Evolutionary conservation across 768 basidiomycete species (phyloP).

Genomic region (Russula lepida): DNA sequence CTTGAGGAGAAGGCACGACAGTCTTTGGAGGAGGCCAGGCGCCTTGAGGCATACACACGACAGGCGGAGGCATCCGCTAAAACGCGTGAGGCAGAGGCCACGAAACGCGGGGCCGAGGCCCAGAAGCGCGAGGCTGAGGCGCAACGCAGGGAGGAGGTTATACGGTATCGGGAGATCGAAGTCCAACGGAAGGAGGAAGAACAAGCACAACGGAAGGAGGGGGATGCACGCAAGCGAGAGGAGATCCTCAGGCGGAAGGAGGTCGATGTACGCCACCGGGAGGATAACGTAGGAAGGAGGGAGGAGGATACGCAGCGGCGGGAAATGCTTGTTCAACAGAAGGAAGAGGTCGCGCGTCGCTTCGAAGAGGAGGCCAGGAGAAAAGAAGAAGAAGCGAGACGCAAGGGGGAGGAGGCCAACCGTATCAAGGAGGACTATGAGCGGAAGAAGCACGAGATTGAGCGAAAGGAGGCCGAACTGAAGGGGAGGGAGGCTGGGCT

Average conservation of each 20-base stretch:
- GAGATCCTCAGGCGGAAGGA: constrained; percentile 26
- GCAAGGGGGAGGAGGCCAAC: constrained; percentile 25
- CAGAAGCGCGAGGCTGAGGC: constrained; percentile 30
- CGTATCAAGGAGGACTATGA: constrained; percentile 27
- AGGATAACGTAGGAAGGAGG: constrained; percentile 29
- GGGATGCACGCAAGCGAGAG: constrained; percentile 25
- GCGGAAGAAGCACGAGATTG: constrained; percentile 15
- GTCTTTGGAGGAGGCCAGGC: constrained; percentile 18
- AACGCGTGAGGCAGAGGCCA: constrained; percentile 21
- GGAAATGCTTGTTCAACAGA: constrained; percentile 27
- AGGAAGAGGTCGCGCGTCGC: constrained; percentile 26
- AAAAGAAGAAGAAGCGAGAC: constrained; percentile 18
- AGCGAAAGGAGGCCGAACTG: constrained; percentile 14
- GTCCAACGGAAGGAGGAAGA: constrained; percentile 29
- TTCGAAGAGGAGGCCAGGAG: constrained; percentile 22
- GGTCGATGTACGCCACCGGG: constrained; percentile 29
- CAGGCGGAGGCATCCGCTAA: constrained; percentile 23
- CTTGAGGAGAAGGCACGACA: constrained; percentile 23
- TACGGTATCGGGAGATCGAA: constrained; percentile 28
- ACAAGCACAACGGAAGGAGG: constrained; percentile 28
- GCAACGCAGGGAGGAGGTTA: constrained; percentile 26
- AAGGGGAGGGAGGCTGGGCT: constrained; percentile 15
- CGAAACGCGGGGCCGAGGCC: constrained; percentile 25
- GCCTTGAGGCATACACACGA: constrained; percentile 21
- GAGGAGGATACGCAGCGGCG: constrained; percentile 24